Conservation (phyloP, 192 early-diverging fungal genomes). For the Fimicolochytrium jonesii region DNA sequence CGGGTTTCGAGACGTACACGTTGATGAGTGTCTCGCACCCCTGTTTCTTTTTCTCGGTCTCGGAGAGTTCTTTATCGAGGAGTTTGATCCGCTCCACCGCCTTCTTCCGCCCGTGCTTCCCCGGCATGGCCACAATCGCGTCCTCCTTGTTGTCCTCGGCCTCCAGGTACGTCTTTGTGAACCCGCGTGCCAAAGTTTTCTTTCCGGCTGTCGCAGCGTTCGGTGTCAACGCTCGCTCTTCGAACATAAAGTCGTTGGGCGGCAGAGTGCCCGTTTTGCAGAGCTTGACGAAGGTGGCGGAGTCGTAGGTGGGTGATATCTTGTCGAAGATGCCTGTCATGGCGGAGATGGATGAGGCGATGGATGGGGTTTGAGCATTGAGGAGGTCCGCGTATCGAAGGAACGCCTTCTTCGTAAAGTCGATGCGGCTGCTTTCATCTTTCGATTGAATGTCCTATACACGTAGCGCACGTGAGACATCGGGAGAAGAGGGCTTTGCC, state of each 20-base stretch:
- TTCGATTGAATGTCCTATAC: slow-evolving; percentile 31
- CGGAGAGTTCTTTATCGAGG: slow-evolving; percentile 41
- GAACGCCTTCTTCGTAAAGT: slow-evolving; percentile 24
- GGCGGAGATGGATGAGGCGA: slow-evolving; percentile 9
- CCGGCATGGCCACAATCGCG: slow-evolving; percentile 15
- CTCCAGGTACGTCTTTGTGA: slow-evolving; percentile 16
- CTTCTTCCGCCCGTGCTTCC: slow-evolving; percentile 34
- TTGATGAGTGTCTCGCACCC: slow-evolving; percentile 37
- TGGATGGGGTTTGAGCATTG: slow-evolving; percentile 1
- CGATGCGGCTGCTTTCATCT: slow-evolving; percentile 34
- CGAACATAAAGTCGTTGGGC: slow-evolving; percentile 40
- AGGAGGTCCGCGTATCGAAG: slow-evolving; percentile 27
- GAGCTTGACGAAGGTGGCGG: slow-evolving; percentile 26
- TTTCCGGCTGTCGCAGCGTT: not conserved
- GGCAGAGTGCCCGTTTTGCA: slow-evolving; percentile 20
- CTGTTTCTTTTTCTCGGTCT: slow-evolving; percentile 29
- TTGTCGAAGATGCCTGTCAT: slow-evolving; percentile 30
- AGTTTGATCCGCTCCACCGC: slow-evolving; percentile 38
- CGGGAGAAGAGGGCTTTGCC: not conserved
- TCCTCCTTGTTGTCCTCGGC: slow-evolving; percentile 31
- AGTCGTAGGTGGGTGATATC: slow-evolving; percentile 24
- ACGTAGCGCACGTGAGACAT: not conserved
- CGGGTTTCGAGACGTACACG: slow-evolving; percentile 22
- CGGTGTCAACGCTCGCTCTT: slow-evolving; percentile 31
- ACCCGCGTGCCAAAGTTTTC: slow-evolving; percentile 10